Evolutionary conservation across 163 green algal genomes (phyloP).

Genomic region (Scenedesmus sp.): DNA sequence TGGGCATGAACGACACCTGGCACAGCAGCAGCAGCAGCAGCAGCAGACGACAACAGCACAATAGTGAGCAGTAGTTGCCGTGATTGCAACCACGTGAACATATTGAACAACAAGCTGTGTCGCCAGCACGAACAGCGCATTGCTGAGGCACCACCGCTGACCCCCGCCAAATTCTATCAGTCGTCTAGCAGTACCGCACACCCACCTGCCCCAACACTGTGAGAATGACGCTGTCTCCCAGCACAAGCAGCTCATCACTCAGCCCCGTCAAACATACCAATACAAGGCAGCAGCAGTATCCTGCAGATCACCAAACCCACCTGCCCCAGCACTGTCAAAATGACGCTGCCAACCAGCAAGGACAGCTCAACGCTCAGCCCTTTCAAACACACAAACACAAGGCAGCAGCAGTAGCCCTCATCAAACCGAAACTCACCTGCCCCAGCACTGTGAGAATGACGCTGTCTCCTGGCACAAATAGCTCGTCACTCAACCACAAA

Average conservation of each 20-base stretch:
- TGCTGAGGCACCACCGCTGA: not conserved
- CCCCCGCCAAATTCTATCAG: not conserved
- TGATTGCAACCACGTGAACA: too few species aligned
- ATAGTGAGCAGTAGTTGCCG: too few species aligned
- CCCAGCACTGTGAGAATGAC: slow-evolving; percentile 93
- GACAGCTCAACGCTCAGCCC: slow-evolving; percentile 88
- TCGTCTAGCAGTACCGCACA: not conserved
- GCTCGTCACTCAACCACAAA: slow-evolving; percentile 71
- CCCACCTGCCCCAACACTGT: slow-evolving; percentile 84
- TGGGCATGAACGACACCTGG: slow-evolving; percentile 96
- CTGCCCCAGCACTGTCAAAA: slow-evolving; percentile 92
- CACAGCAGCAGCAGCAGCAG: not conserved
- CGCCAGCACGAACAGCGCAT: too few species aligned
- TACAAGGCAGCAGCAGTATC: not conserved
- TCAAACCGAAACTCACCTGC: slow-evolving; percentile 54
- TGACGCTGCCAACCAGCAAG: slow-evolving; percentile 89
- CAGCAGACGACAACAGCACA: not conserved
- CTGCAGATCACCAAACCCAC: slow-evolving; percentile 26
- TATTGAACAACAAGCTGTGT: too few species aligned
- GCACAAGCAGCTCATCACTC: slow-evolving; percentile 91
- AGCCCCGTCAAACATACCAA: slow-evolving; percentile 71
- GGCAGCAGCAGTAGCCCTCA: not conserved
- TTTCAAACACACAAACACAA: not conserved
- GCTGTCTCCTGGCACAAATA: slow-evolving; percentile 94
- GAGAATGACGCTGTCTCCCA: slow-evolving; percentile 92